Conservation (phyloP, 768 basidiomycete species). For the Lactarius trivialis region DNA sequence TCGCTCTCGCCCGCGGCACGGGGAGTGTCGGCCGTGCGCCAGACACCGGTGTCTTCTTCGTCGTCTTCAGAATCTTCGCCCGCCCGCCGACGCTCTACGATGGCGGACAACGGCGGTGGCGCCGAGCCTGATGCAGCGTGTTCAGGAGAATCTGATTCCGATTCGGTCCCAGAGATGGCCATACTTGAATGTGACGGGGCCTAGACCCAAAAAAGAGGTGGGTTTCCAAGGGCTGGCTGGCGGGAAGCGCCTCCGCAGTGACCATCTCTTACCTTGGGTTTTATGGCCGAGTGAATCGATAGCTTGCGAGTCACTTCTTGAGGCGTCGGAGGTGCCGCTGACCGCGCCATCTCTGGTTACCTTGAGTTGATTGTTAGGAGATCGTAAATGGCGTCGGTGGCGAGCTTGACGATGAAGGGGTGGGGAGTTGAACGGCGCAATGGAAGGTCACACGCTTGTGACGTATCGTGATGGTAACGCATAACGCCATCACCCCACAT, state of each 20-base stretch:
- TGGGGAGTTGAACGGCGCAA: constrained; percentile 5
- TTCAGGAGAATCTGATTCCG: constrained; percentile 78
- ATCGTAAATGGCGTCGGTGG: background rate
- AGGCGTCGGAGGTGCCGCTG: constrained; percentile 65
- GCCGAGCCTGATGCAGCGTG: constrained; percentile 16
- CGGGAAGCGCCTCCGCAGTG: constrained; percentile 6
- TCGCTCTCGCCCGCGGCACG: constrained; percentile 57
- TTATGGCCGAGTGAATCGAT: constrained; percentile 61
- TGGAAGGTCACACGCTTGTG: constrained; percentile 6
- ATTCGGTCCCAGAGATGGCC: constrained; percentile 67
- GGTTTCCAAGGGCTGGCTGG: constrained; percentile 17
- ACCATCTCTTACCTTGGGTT: constrained; percentile 34
- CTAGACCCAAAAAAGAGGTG: constrained; percentile 21
- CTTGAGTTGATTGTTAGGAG: background rate
- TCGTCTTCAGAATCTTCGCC: constrained; percentile 55
- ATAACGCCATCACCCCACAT: too few species aligned
- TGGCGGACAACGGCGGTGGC: constrained; percentile 45
- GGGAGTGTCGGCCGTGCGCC: constrained; percentile 46
- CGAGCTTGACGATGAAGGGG: constrained; percentile 12
- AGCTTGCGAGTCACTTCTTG: constrained; percentile 86
- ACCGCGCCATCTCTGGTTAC: constrained; percentile 11
- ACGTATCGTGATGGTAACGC: constrained; percentile 9
- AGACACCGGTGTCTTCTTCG: constrained; percentile 70
- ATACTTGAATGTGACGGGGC: constrained; percentile 28
- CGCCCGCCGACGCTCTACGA: constrained; percentile 59